Evolutionary conservation across 805 yeast genomes (phyloP).

Genomic region (Yamadazyma insecticola): DNA sequence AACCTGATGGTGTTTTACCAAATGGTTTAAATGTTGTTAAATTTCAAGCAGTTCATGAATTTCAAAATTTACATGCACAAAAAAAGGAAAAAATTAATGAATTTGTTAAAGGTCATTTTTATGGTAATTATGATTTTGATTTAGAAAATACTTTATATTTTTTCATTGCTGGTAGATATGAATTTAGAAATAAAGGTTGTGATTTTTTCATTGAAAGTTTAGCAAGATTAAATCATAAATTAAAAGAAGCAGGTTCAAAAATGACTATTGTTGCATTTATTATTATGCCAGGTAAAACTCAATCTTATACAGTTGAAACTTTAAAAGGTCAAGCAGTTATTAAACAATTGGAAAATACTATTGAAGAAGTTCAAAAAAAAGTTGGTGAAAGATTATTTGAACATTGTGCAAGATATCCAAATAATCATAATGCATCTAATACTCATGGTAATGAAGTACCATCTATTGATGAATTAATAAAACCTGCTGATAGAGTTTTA

Average conservation of each 20-base stretch:
- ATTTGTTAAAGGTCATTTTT: constrained; percentile 93
- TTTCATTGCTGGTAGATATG: constrained; percentile 96
- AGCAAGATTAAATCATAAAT: constrained; percentile 84
- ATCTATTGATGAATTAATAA: constrained; percentile 75
- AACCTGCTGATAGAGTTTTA: constrained; percentile 81
- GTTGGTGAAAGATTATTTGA: constrained; percentile 88
- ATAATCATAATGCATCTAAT: constrained; percentile 37
- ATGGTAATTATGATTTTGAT: constrained; percentile 93
- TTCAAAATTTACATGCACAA: constrained; percentile 91
- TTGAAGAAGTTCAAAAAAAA: constrained; percentile 77
- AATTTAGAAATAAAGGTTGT: constrained; percentile 93
- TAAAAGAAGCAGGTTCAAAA: constrained; percentile 76
- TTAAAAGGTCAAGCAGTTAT: constrained; percentile 95
- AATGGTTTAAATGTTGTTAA: constrained; percentile 94
- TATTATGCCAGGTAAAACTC: constrained; percentile 95
- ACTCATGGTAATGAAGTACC: constrained; percentile 61
- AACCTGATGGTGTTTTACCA: constrained; percentile 97
- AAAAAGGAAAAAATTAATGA: constrained; percentile 91
- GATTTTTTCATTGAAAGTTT: constrained; percentile 91
- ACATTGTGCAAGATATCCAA: constrained; percentile 70
- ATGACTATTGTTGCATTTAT: constrained; percentile 95
- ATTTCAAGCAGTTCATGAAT: constrained; percentile 96
- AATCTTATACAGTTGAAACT: constrained; percentile 93
- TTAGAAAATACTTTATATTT: constrained; percentile 90
- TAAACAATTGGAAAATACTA: constrained; percentile 83